These are phyloP conservation scores for Carallia pectinifolia DNA, from an alignment of 345 rosid species.

Conservation along the genomic window DNA sequence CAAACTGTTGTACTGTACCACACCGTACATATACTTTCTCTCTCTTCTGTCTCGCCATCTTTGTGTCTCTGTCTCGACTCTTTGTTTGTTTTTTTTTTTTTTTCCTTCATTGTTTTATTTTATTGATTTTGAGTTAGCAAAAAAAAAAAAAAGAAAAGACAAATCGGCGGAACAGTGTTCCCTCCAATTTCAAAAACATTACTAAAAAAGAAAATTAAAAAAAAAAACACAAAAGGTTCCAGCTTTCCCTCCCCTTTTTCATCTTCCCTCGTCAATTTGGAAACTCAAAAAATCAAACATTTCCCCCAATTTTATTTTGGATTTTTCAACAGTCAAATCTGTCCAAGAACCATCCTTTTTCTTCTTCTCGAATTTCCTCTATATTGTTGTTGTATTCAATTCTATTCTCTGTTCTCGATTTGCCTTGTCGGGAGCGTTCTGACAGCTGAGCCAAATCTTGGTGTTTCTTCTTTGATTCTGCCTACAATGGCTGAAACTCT, in stretches of 20 bases:
- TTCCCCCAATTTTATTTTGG: neutral
- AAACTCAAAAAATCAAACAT: neutral
- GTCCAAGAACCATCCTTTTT: no score
- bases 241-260: neutral
- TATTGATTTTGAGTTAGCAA: neutral
- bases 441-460: neutral
- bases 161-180: neutral
- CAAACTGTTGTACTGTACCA: no score
- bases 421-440: neutral
- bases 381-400: neutral
- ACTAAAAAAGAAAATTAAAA: neutral
- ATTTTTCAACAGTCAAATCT: neutral
- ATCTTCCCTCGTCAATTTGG: neutral
- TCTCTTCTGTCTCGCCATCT: no score
- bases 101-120: no score
- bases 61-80: no score
- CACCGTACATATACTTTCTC: no score
- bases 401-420: neutral
- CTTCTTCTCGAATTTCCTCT: neutral
- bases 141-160: neutral
- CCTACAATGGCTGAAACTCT: neutral
- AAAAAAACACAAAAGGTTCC: no score
- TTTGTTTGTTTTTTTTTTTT: no score
- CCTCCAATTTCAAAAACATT: slow-evolving; percentile 20
- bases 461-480: neutral